These are phyloP conservation scores for Eucalyptus tenuipes DNA, from an alignment of 345 rosid species.

Conservation along the genomic window DNA sequence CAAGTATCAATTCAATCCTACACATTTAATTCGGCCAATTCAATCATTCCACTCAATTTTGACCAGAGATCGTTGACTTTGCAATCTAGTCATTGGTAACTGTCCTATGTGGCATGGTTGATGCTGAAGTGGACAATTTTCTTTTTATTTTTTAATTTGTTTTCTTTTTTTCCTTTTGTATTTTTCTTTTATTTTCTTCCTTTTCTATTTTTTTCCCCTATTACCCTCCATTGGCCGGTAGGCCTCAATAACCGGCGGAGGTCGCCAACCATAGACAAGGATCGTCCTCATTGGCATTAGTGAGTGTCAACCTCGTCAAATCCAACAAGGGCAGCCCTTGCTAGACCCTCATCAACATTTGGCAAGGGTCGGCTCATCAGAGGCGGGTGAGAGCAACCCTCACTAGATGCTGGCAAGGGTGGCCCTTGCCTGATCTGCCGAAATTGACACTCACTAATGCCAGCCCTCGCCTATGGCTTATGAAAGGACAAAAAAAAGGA, in stretches of 20 bases:
- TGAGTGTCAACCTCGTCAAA: rapidly evolving
- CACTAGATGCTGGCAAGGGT: rapidly evolving
- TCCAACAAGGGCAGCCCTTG: rapidly evolving
- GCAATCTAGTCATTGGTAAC: rapidly evolving
- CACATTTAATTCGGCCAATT: rapidly evolving
- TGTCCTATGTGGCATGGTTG: rapidly evolving
- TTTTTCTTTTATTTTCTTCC: too few species aligned
- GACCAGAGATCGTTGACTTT: rapidly evolving
- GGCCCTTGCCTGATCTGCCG: rapidly evolving
- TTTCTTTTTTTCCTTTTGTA: too few species aligned
- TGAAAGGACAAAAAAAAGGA: too few species aligned
- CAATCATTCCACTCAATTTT: not conserved
- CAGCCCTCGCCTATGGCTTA: rapidly evolving
- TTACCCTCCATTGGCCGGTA: rapidly evolving
- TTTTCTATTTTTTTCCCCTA: rapidly evolving
- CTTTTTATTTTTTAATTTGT: too few species aligned
- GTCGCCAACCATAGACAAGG: rapidly evolving
- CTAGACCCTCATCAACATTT: not conserved
- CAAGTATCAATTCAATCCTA: rapidly evolving
- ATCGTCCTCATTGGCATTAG: rapidly evolving
- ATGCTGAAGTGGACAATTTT: rapidly evolving
- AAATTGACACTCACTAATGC: rapidly evolving
- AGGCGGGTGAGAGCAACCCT: not conserved
- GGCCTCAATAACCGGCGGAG: not conserved
- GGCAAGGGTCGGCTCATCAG: rapidly evolving